These are phyloP conservation scores for Phanerochaete sordida DNA, from an alignment of 768 basidiomycete species.

Conservation along the genomic window DNA sequence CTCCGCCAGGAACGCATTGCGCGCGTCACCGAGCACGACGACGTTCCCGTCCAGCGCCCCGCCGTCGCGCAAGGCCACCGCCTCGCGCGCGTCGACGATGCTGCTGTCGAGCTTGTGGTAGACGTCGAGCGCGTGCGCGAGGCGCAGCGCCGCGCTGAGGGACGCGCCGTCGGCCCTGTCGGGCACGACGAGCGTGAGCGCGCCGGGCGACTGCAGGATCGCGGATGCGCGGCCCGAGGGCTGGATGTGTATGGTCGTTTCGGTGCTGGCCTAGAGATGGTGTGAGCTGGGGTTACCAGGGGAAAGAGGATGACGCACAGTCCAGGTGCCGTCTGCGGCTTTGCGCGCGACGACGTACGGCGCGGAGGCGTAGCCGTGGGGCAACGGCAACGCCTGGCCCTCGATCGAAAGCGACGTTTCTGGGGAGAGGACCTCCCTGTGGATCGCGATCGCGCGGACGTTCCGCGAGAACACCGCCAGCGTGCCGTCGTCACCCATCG, in stretches of 20 bases:
- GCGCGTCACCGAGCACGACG: constrained; percentile 48
- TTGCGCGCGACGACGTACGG: neutral
- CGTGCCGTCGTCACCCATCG: neutral
- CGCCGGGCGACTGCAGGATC: constrained; percentile 51
- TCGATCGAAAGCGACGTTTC: neutral
- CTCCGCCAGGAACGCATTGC: constrained; percentile 19
- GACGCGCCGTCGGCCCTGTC: constrained; percentile 22
- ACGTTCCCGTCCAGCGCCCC: constrained; percentile 45
- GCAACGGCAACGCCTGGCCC: neutral
- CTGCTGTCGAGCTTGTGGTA: constrained; percentile 71
- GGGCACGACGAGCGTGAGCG: constrained; percentile 57
- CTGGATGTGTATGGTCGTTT: constrained; percentile 4
- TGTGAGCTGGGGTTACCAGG: neutral
- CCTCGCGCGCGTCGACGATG: constrained; percentile 47
- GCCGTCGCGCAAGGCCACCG: constrained; percentile 19
- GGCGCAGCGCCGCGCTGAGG: constrained; percentile 54
- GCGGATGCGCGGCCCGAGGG: constrained; percentile 60
- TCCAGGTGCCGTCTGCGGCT: neutral
- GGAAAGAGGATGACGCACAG: neutral
- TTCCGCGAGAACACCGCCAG: neutral
- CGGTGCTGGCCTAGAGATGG: neutral
- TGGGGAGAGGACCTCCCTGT: neutral
- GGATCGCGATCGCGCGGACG: constrained; percentile 3
- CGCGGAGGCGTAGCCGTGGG: neutral
- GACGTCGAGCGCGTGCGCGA: constrained; percentile 62